Conservation (phyloP, 768 basidiomycete species). For the Psilocybe cyanescens region DNA sequence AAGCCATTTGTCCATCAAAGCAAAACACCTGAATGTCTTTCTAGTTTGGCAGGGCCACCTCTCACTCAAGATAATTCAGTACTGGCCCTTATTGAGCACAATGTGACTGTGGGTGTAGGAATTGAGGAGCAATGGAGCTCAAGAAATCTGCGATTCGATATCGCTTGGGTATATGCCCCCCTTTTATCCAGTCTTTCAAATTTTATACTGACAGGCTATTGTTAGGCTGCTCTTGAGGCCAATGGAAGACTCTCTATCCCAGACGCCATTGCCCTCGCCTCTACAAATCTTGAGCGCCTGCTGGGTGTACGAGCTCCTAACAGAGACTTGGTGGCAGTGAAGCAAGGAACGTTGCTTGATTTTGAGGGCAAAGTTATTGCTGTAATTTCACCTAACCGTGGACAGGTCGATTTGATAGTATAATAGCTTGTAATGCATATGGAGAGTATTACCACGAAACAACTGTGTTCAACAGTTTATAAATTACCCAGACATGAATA, state of each 20-base stretch:
- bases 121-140: slow-evolving; percentile 58
- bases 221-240: slow-evolving; percentile 25
- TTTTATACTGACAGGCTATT: neutral
- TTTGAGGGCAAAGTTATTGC: slow-evolving; percentile 44
- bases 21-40: neutral
- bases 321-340: slow-evolving; percentile 43
- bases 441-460: too few relatives aligned
- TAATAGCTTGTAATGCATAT: neutral
- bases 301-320: slow-evolving; percentile 38
- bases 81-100: slow-evolving; percentile 57
- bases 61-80: slow-evolving; percentile 56
- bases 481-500: too few relatives aligned
- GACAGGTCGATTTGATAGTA: slow-evolving; percentile 25
- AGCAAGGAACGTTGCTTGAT: slow-evolving; percentile 38
- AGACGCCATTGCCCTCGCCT: slow-evolving; percentile 41
- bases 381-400: slow-evolving; percentile 35
- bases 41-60: slow-evolving; percentile 46
- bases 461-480: too few relatives aligned
- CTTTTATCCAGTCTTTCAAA: neutral
- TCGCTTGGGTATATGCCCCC: slow-evolving; percentile 65
- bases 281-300: slow-evolving; percentile 45
- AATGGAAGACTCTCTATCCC: slow-evolving; percentile 30
- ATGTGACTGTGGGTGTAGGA: slow-evolving; percentile 73
- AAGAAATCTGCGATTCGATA: slow-evolving; percentile 73
- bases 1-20: neutral